A percentile compares a stretch with the other conserved stretches of the same genome.
Conservation (phyloP, 225 moss, liverwort and hornwort genomes). For the Pleurozium schreberi region DNA sequence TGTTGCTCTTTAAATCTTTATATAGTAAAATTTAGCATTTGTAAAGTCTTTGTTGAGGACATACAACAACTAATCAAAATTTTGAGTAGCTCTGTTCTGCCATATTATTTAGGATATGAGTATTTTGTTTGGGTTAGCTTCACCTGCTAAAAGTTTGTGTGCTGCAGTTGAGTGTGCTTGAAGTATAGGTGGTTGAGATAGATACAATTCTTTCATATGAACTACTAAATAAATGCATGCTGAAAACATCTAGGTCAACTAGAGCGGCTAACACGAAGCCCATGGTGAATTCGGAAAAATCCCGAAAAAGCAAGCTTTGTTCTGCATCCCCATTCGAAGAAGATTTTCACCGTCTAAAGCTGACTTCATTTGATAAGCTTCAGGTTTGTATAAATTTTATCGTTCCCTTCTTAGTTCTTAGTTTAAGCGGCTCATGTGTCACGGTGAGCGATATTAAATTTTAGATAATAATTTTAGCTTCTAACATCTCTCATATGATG, state of each 20-base stretch:
- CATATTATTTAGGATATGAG: not conserved
- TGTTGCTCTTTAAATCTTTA: too few species aligned
- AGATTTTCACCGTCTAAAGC: conserved; percentile 65
- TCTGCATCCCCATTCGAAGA: conserved; percentile 39
- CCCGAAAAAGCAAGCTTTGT: conserved; percentile 19
- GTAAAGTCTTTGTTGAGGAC: not conserved
- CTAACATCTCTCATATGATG: not conserved
- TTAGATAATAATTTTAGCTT: not conserved
- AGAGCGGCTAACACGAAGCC: not conserved
- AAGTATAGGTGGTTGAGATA: not conserved
- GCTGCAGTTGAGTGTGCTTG: not conserved
- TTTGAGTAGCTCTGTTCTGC: not conserved
- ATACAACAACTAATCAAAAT: not conserved
- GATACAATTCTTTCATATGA: not conserved
- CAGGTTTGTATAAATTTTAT: conserved; percentile 3
- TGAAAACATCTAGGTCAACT: conserved; percentile 4
- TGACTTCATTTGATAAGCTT: conserved; percentile 94
- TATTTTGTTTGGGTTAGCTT: not conserved
- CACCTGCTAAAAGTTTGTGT: not conserved
- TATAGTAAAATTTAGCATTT: not conserved
- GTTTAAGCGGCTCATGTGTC: not conserved
- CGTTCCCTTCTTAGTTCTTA: not conserved
- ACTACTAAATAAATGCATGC: not conserved
- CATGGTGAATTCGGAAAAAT: not conserved
- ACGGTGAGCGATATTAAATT: not conserved